phyloP scores from a whole-genome alignment of 139 green algal genomes.

The Tetradesmus obliquus region DNA sequence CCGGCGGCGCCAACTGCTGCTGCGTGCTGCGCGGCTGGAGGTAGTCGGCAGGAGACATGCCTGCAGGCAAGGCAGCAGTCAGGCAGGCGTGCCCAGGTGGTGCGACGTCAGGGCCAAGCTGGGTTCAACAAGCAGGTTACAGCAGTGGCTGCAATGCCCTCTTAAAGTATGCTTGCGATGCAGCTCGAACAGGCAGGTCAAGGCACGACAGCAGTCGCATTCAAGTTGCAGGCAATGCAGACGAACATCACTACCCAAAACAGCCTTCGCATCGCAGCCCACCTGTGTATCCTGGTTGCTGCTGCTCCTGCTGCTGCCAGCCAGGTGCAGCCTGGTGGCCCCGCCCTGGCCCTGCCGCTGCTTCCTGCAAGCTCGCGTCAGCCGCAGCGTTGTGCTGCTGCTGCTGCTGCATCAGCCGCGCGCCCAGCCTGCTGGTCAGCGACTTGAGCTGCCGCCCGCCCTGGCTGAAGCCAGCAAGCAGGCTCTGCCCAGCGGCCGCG shows the following conservation, averaged over 20 bases:
- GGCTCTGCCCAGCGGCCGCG: neutral
- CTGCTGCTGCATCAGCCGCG: conserved; percentile 26
- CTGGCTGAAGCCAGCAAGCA: neutral
- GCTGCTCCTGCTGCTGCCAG: neutral
- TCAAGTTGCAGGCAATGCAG: neutral
- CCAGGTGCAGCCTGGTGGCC: neutral
- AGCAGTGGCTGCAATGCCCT: neutral
- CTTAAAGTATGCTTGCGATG: too few species aligned
- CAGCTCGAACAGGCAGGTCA: neutral
- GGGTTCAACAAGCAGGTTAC: neutral
- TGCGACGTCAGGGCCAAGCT: neutral
- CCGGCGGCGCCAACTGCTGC: neutral
- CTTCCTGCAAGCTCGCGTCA: neutral
- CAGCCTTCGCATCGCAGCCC: neutral
- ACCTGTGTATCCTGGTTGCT: neutral
- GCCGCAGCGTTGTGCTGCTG: neutral
- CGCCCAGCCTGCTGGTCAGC: neutral
- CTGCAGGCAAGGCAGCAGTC: neutral
- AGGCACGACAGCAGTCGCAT: neutral
- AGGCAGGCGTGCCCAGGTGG: neutral
- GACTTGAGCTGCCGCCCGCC: conserved; percentile 10
- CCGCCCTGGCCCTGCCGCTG: neutral
- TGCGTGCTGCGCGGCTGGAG: neutral
- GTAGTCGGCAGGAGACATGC: neutral
- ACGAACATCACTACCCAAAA: neutral